Base-by-base conservation (phyloP, 805 yeast species). In the Metschnikowia cubensis region DNA sequence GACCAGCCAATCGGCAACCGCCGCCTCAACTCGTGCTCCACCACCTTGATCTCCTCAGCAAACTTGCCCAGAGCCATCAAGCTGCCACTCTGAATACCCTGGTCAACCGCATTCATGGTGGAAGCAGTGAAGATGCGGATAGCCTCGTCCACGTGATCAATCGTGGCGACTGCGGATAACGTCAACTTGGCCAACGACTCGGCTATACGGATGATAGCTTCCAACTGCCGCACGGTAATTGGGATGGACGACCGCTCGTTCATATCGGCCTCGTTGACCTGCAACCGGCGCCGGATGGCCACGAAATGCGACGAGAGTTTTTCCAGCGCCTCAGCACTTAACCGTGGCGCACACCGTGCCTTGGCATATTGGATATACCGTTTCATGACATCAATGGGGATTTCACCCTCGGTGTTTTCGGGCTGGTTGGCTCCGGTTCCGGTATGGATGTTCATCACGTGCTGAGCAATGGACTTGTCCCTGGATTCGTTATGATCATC, bases 1-100 rank as follows among this genome's bases (percentile, higher is more conserved):
- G 96, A 87, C 91, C 96, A 94, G 18, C 99, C 99, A 55, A 94
- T 85, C 14, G 98, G 97, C 56, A 94, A 76, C 67, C 98, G 82
- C 68, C 94, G 83, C 67, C 89, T 83, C 58, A 94, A 77, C 65
- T 89, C 96, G 44, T 80, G 83, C 63, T 91, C 97, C 48, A 94
- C 88, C 60, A 76, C 78, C 56, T 81, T 79, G 42, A 92, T 89
- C 62, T 91, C 94, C 35, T 79, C 79, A 42, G 82, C 78, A 51
- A 84, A 71, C 50, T 83, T 83, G 34, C 83, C 81, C 53, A 82
- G 81, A 4, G 80, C 72, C 38, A 77, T 59, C 47, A 66, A 52
- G 13, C 70, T 72, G 5, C 70, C 72, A 32, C 67, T 67, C 15
- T 69, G 79, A 40, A 80, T 79, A 35, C 84, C 85, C 63, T 83